Evolutionary conservation across 2,329 filamentous ascomycete genomes (phyloP), one percentile per base, ranked within the genome.

Genomic region (Stylonectria norvegica): DNA sequence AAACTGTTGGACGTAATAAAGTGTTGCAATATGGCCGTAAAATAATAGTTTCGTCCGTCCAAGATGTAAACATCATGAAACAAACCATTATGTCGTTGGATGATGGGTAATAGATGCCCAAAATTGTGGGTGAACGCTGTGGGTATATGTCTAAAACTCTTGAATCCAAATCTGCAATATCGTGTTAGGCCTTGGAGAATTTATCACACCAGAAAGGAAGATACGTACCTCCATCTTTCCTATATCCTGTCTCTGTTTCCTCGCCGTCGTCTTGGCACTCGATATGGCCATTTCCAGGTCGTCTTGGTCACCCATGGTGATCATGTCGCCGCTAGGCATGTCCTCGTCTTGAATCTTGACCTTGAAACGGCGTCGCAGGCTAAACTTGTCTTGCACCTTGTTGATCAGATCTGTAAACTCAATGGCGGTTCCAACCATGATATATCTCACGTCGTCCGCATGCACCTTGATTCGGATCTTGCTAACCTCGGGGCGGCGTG

Each of bases 231-330:
- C 93, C 81, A 96, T 82, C 76, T 95, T 96, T 37, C 87, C 89
- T 71, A 89, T 85, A 48, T 95, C 90, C 48, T 76, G 74, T 55
- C 82, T 79, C 60, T 91, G 85, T 63, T 79, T 86, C 66, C 74
- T 79, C 34, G 86, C 89, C 43, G 71, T 69, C 35, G 77, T 76
- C 63, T 81, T 86, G 5, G 83, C 82, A 33, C 72, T 77, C 62
- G 79, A 76, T 38, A 97, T 75, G 19, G 88, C 82, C 81, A 96
- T 86, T 36, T 97, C 90, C 48, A 96, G 68, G 68, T 98, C 93
- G 58, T 98, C 93, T 64, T 96, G 88, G 63, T 98, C 93, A 20
- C 86, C 89, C 79, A 98, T 85, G 20, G 91, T 96, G 59, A 98
- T 94, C 86, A 96, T 91, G 59, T 97, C 91, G 3, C 85, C 86